These are phyloP conservation scores for Peniophora sp. DNA, from an alignment of 1,284 basidiomycete genomes.

Conservation along the genomic window DNA sequence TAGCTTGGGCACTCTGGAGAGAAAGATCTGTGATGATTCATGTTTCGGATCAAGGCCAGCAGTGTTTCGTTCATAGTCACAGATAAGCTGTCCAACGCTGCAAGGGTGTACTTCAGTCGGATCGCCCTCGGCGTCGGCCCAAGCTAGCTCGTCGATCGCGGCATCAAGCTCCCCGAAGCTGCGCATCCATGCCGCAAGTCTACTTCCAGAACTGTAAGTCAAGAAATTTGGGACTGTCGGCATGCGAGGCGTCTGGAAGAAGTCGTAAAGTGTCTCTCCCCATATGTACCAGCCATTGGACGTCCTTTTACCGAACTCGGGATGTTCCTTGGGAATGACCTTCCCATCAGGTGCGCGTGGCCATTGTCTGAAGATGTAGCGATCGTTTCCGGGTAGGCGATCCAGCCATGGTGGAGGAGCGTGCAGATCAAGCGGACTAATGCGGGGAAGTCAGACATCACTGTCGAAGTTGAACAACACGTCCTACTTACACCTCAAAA, in stretches of 20 bases:
- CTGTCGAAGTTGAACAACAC: too few species aligned
- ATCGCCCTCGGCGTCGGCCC: neutral
- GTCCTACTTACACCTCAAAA: too few species aligned
- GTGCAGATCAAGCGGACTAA: neutral
- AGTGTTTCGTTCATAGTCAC: neutral
- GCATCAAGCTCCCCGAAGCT: neutral
- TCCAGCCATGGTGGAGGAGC: neutral
- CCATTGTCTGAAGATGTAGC: neutral
- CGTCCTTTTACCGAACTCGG: neutral
- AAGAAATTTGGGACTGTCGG: neutral
- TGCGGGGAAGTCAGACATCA: neutral
- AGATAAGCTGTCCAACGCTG: neutral
- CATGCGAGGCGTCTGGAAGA: neutral
- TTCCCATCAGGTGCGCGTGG: neutral
- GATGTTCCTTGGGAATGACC: neutral
- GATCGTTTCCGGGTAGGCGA: neutral
- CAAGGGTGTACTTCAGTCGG: neutral
- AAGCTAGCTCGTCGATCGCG: neutral
- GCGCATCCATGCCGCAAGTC: neutral
- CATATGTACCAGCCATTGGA: neutral
- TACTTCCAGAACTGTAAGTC: neutral
- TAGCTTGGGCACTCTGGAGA: neutral
- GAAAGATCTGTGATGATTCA: too few species aligned
- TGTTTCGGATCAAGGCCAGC: neutral
- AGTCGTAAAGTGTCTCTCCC: neutral